phyloP scores from a whole-genome alignment of 2,329 filamentous ascomycete species.

The Cercospora citrullina region DNA sequence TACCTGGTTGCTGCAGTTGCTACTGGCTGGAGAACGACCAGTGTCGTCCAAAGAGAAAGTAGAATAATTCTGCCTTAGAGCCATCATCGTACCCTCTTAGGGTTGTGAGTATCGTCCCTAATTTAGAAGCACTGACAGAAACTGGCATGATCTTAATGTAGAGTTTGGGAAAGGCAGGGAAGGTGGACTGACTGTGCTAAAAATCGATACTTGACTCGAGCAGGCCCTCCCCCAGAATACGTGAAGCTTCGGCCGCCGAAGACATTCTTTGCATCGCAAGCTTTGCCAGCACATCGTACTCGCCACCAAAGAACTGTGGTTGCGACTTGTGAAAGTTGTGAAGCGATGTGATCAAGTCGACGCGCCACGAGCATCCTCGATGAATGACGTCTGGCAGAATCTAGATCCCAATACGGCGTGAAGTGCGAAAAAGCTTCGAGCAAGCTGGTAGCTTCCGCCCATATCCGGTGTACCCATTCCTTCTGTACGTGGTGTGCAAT shows the following conservation, averaged over 20 bases:
- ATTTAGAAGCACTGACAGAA: not conserved
- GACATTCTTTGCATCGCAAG: not conserved
- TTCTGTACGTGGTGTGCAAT: not conserved
- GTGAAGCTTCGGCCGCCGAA: not conserved
- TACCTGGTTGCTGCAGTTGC: not conserved
- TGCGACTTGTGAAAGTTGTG: not conserved
- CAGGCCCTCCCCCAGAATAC: not conserved
- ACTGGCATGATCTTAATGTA: not conserved
- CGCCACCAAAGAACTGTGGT: not conserved
- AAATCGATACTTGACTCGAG: not conserved
- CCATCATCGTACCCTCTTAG: not conserved
- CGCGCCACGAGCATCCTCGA: not conserved
- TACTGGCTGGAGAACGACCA: not conserved
- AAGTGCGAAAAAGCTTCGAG: constrained; percentile 4
- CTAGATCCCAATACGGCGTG: not conserved
- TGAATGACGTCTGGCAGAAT: not conserved
- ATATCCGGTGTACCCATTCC: not conserved
- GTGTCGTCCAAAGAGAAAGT: not conserved
- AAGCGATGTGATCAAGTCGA: not conserved
- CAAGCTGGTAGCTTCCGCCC: constrained; percentile 1
- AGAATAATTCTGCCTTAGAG: not conserved
- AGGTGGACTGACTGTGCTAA: not conserved
- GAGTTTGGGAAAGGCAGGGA: not conserved
- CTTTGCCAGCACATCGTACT: not conserved
- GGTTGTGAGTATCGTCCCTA: not conserved